Evolutionary conservation across 2,329 filamentous ascomycete species (phyloP).

Genomic region (Cyphellophora attinorum): DNA sequence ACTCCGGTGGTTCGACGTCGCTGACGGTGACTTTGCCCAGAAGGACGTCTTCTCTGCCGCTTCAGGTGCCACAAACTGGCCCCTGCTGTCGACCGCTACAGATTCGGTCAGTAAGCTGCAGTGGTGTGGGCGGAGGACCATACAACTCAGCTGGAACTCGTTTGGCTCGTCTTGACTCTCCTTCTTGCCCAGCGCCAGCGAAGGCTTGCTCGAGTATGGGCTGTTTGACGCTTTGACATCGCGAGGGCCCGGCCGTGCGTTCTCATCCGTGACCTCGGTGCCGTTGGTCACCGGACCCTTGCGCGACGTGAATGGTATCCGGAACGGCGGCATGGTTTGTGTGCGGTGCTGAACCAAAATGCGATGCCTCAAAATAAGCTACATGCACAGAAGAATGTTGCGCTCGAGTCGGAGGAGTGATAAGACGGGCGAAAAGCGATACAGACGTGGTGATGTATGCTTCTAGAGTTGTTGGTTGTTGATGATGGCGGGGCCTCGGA

Average conservation of each 20-base stretch:
- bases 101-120: slow-evolving; percentile 16
- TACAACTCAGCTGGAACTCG: slow-evolving; percentile 76
- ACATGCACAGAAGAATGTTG: no score
- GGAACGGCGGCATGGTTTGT: slow-evolving; percentile 54
- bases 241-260: slow-evolving; percentile 34
- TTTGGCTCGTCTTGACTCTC: slow-evolving; percentile 55
- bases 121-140: slow-evolving; percentile 20
- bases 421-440: no score
- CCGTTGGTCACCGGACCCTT: slow-evolving; percentile 39
- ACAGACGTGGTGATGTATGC: no score
- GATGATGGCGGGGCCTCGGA: no score
- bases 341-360: not conserved
- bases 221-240: slow-evolving; percentile 31
- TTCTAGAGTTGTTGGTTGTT: no score
- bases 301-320: slow-evolving; percentile 57
- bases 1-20: slow-evolving; percentile 48
- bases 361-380: no score
- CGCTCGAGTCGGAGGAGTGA: no score
- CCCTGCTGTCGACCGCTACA: slow-evolving; percentile 88
- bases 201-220: slow-evolving; percentile 38
- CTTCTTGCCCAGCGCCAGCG: slow-evolving; percentile 53
- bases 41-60: slow-evolving; percentile 74
- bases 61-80: slow-evolving; percentile 92
- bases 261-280: slow-evolving; percentile 43
- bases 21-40: slow-evolving; percentile 52